These are phyloP conservation scores for Cercospora beticola DNA, from an alignment of 2,329 filamentous ascomycete species.

Conservation along the genomic window DNA sequence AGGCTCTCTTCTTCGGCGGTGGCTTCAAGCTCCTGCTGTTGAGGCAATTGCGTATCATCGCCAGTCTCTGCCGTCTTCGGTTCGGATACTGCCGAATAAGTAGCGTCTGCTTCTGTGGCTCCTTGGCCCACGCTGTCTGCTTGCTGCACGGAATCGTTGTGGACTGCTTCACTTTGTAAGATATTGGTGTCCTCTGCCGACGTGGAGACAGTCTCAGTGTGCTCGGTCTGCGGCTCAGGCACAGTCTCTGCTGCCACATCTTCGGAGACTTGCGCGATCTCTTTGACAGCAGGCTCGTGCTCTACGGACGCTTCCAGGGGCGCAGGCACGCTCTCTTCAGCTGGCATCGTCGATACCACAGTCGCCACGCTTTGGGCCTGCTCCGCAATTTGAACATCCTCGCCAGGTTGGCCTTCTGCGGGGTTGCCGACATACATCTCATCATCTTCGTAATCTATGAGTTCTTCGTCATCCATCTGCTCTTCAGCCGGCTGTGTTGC, in stretches of 20 bases:
- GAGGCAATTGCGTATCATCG: not conserved
- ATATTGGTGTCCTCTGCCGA: not conserved
- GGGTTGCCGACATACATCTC: conserved; percentile 24
- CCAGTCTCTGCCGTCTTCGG: not conserved
- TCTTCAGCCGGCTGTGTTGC: conserved; percentile 9
- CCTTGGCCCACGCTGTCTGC: not conserved
- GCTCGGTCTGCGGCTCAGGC: not conserved
- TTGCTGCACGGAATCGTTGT: not conserved
- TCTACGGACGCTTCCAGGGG: conserved; percentile 10
- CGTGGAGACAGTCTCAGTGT: not conserved
- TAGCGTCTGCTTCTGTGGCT: not conserved
- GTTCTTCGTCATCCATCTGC: conserved; percentile 36
- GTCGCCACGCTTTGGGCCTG: not conserved
- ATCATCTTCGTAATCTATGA: conserved; percentile 42
- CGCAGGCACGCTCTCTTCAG: conserved; percentile 10
- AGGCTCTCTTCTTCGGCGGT: not conserved
- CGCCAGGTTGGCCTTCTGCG: conserved; percentile 6
- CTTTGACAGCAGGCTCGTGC: conserved; percentile 22
- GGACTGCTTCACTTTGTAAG: not conserved
- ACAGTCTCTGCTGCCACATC: conserved; percentile 2
- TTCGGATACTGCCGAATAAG: not conserved
- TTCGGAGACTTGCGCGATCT: conserved; percentile 23
- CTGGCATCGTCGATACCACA: not conserved
- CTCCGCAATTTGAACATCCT: conserved; percentile 6
- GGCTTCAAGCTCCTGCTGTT: not conserved